Evolutionary conservation across 2,329 filamentous ascomycete genomes (phyloP).

Genomic region (Nemania serpens): DNA sequence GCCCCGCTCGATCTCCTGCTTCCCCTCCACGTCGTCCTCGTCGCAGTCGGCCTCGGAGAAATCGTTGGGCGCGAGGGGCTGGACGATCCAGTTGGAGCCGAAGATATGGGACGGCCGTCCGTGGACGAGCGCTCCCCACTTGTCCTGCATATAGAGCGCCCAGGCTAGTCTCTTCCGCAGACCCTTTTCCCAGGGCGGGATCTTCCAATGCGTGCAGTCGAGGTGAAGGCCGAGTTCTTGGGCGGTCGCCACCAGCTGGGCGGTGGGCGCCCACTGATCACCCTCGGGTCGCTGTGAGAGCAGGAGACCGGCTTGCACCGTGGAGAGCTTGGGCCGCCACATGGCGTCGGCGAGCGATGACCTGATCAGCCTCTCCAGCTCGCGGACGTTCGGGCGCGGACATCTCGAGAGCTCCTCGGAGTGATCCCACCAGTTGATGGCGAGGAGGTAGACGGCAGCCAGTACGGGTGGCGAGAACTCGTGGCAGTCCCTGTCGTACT

Average conservation of each 20-base stretch:
- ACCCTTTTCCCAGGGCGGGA: constrained; percentile 85
- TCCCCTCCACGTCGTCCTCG: constrained; percentile 64
- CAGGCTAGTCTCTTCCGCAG: constrained; percentile 84
- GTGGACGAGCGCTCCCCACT: constrained; percentile 76
- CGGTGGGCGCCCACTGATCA: constrained; percentile 83
- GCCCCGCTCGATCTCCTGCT: constrained; percentile 68
- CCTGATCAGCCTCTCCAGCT: constrained; percentile 74
- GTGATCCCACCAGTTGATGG: constrained; percentile 86
- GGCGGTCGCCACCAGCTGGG: constrained; percentile 82
- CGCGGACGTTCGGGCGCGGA: constrained; percentile 71
- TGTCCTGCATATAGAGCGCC: constrained; percentile 94
- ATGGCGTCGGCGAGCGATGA: constrained; percentile 76
- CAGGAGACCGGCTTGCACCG: constrained; percentile 76
- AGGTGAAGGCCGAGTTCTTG: constrained; percentile 90
- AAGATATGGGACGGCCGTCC: constrained; percentile 71
- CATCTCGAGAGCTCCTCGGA: constrained; percentile 67
- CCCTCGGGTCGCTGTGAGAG: constrained; percentile 76
- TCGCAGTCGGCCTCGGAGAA: constrained; percentile 70
- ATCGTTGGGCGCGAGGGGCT: constrained; percentile 58
- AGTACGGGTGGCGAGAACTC: constrained; percentile 78
- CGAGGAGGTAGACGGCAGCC: constrained; percentile 81
- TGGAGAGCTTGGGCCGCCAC: constrained; percentile 80
- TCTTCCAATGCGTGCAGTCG: constrained; percentile 85
- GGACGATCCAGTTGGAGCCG: constrained; percentile 68
- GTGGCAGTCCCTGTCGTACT: constrained; percentile 72